Base-by-base conservation (phyloP, 805 yeast species). In the Ogataea neopini region DNA sequence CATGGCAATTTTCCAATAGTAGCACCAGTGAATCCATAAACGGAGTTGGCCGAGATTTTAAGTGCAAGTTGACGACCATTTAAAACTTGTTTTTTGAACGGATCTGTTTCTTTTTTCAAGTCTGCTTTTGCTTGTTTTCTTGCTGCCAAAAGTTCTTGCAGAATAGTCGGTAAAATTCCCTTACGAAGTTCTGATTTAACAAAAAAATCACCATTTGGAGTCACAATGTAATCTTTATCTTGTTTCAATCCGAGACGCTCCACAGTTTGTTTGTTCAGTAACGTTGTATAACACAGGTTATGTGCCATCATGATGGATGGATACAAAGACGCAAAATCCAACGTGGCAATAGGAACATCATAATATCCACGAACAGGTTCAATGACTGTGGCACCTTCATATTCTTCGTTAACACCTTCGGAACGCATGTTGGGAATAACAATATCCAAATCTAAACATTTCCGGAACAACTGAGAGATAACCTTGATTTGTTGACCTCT, bases 241-340 rank as follows among this genome's bases (percentile, higher is more conserved):
- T 85, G 81, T 37, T 75, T 72, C 33, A 95, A 70, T 0, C 73
- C 73, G 49, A 85, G 73, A 36, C 86, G 75, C 37, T 83, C 80
- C 35, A 89, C 84, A 0, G 94, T 79, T 36, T 77, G 79, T 51
- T 79, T 81, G 55, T 80, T 85, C 44, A 92, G 68, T 38, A 94
- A 71, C 0, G 99, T 91, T 0, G 99, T 94, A 66, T 94, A 94
- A 66, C 99, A 94, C 49, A 94, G 71, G 65, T 94, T 94, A 68
- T 94, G 98, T 0, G 99, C 99, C 96, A 95, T 94, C 96, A 94
- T 91, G 60, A 94, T 94, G 49, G 97, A 88, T 4, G 99, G 99
- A 68, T 94, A 94, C 76, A 94, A 76, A 47, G 97, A 89, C 56
- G 96, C 90, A 80, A 94, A 94, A 83, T 94, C 99, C 54, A 94